A percentile compares a stretch with the other conserved stretches of the same genome.
These are phyloP conservation scores for Clavariopsis aquatica DNA, from an alignment of 495 filamentous ascomycete species.

Conservation along the genomic window DNA sequence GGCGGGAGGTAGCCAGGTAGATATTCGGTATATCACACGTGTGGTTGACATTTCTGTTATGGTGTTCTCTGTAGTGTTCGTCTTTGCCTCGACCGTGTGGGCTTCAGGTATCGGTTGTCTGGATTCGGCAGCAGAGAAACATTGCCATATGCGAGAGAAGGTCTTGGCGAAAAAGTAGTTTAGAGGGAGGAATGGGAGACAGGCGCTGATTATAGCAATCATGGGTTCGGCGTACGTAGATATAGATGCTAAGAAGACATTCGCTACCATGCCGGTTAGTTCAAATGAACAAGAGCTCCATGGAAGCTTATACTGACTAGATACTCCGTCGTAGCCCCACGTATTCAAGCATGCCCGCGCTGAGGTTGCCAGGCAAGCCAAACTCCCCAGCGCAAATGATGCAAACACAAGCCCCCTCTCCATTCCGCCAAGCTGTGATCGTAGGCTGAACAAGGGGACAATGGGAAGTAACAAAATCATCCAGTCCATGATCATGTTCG, in stretches of 20 bases:
- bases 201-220: conserved; percentile 9
- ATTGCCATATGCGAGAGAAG: not conserved
- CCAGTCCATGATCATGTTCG: conserved; percentile 13
- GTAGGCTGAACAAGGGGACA: not conserved
- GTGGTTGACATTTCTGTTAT: not conserved
- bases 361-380: conserved; percentile 5
- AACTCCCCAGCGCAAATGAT: not conserved
- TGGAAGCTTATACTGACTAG: not conserved
- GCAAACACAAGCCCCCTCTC: not conserved
- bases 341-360: conserved; percentile 1
- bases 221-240: conserved; percentile 2
- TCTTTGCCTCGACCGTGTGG: not conserved
- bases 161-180: not conserved
- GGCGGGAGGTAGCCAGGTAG: not conserved
- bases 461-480: conserved; percentile 4
- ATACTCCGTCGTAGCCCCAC: not conserved
- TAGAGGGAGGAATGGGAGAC: conserved; percentile 2
- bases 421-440: not conserved
- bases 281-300: not conserved
- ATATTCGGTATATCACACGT: not conserved
- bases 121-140: not conserved
- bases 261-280: not conserved
- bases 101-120: not conserved
- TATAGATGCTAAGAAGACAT: not conserved
- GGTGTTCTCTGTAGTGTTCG: not conserved